Conservation (phyloP, 208 protist species). For the Jaenimonas drosophilae region DNA sequence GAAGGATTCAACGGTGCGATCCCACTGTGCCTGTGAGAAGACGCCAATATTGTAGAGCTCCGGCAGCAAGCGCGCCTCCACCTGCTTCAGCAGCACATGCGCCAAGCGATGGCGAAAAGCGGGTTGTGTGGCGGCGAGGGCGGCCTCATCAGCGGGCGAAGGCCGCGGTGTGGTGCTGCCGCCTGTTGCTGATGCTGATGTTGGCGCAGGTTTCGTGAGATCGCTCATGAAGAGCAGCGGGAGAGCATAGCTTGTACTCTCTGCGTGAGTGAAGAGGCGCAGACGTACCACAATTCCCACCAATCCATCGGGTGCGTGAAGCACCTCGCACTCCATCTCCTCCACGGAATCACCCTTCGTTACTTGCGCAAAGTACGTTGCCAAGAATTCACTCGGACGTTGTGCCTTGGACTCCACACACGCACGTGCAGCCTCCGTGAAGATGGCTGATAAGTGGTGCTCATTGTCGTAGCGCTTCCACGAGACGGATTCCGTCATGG, state of each 20-base stretch:
- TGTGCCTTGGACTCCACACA: conserved; percentile 47
- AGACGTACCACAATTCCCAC: conserved; percentile 10
- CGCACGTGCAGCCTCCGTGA: conserved; percentile 68
- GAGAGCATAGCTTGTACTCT: background rate
- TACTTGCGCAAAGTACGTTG: conserved; percentile 48
- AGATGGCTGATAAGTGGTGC: conserved; percentile 42
- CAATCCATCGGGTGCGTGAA: conserved; percentile 15
- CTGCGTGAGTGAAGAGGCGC: conserved; percentile 14
- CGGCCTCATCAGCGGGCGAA: background rate
- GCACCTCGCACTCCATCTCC: conserved; percentile 9
- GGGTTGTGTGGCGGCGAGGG: no score
- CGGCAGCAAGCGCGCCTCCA: conserved; percentile 4
- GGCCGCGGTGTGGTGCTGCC: background rate
- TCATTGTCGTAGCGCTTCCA: conserved; percentile 75
- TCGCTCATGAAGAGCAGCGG: background rate
- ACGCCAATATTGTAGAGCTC: conserved; percentile 12
- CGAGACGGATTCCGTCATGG: conserved; percentile 21
- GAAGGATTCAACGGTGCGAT: conserved; percentile 4
- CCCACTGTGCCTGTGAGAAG: conserved; percentile 20
- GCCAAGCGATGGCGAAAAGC: no score
- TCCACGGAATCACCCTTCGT: conserved; percentile 26
- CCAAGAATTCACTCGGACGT: conserved; percentile 51
- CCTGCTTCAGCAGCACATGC: background rate
- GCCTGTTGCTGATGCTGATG: background rate
- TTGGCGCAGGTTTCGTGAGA: conserved; percentile 4